Conservation (phyloP, 2,329 filamentous ascomycete species). For the Zymoseptoria ardabiliae region DNA sequence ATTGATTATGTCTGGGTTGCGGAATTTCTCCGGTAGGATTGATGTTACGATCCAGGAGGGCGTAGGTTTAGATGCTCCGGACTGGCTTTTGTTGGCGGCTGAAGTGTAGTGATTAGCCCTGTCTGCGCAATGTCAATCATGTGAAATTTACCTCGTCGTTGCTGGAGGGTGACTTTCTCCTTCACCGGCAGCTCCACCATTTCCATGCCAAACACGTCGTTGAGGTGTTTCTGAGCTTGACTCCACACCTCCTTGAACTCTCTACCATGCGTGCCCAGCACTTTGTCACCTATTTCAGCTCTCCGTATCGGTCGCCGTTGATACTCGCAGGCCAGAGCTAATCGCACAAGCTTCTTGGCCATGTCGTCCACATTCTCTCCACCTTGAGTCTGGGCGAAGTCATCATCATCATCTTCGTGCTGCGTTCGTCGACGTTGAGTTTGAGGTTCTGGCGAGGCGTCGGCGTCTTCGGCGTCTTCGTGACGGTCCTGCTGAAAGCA, state of each 20-base stretch:
- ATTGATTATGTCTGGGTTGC: constrained; percentile 55
- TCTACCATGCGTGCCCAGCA: constrained; percentile 62
- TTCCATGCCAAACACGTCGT: constrained; percentile 79
- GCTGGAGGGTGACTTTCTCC: constrained; percentile 74
- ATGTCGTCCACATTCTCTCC: constrained; percentile 35
- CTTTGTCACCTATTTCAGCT: constrained; percentile 53
- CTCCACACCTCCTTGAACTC: constrained; percentile 73
- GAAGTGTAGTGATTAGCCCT: not conserved
- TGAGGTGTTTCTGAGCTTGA: constrained; percentile 65
- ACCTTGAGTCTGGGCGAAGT: constrained; percentile 20
- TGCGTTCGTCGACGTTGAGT: constrained; percentile 25
- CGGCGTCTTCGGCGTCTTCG: constrained; percentile 19
- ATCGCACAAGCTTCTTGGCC: constrained; percentile 55
- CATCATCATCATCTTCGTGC: constrained; percentile 15
- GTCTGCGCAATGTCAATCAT: constrained; percentile 2
- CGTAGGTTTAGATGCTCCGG: constrained; percentile 27
- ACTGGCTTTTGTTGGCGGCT: constrained; percentile 50
- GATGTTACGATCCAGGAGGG: constrained; percentile 67
- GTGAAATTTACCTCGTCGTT: constrained; percentile 58
- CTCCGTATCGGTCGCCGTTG: constrained; percentile 51
- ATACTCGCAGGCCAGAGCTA: constrained; percentile 55
- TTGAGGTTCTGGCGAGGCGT: constrained; percentile 21
- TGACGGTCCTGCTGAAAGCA: not conserved
- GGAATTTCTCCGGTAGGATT: constrained; percentile 61
- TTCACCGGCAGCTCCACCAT: constrained; percentile 72